Evolutionary conservation across 352 stramenopile species (phyloP).

Genomic region (Phytopythium delawarense): DNA sequence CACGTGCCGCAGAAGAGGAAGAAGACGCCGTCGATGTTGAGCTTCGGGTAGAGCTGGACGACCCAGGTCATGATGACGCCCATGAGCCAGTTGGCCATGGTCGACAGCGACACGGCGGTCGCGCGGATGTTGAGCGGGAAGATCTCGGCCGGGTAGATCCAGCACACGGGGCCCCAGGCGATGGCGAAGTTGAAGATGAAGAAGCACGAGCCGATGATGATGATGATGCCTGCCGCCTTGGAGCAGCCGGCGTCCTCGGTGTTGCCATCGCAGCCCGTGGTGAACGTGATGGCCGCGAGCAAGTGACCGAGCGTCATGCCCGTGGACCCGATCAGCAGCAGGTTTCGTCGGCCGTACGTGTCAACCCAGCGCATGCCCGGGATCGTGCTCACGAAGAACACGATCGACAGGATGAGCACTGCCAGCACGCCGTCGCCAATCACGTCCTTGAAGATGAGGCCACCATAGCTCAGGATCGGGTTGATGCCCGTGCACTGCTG

Average conservation of each 20-base stretch:
- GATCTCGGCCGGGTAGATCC: constrained; percentile 40
- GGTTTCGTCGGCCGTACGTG: constrained; percentile 19
- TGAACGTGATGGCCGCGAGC: constrained; percentile 21
- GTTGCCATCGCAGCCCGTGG: constrained; percentile 17
- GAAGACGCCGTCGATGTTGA: constrained; percentile 39
- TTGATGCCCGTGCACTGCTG: constrained; percentile 32
- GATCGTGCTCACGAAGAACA: constrained; percentile 26
- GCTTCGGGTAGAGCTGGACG: constrained; percentile 25
- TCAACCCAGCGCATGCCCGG: constrained; percentile 30
- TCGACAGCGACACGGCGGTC: constrained; percentile 33
- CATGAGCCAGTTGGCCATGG: constrained; percentile 34
- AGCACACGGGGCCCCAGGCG: constrained; percentile 31
- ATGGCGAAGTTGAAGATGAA: constrained; percentile 42
- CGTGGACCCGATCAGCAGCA: constrained; percentile 23
- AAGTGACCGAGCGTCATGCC: constrained; percentile 30
- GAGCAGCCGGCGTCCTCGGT: constrained; percentile 18
- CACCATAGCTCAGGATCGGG: constrained; percentile 23
- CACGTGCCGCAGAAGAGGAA: constrained; percentile 38
- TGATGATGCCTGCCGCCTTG: constrained; percentile 20
- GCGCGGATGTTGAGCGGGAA: constrained; percentile 34
- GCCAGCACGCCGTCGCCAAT: constrained; percentile 20
- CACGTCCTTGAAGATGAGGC: constrained; percentile 28
- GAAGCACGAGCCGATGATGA: constrained; percentile 27
- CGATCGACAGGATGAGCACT: constrained; percentile 23
- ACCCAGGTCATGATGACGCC: constrained; percentile 29